These are phyloP conservation scores for Juglanconis sp. DNA, from an alignment of 2,329 filamentous ascomycete species.

Conservation along the genomic window DNA sequence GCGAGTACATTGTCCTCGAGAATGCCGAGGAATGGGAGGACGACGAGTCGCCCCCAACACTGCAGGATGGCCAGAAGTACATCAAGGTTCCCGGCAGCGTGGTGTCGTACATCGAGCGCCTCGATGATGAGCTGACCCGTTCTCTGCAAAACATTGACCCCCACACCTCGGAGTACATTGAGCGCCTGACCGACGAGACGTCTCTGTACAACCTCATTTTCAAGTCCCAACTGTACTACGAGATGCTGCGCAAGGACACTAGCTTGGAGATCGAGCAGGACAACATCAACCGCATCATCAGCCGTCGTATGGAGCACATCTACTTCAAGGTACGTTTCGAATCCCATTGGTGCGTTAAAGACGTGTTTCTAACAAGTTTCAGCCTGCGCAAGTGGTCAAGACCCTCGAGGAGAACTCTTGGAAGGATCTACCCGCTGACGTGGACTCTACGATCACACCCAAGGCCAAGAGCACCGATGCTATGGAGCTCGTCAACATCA, in stretches of 20 bases:
- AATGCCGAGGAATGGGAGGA: slow-evolving; percentile 98
- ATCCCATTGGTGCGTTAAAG: neutral
- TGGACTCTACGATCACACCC: slow-evolving; percentile 79
- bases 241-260: slow-evolving; percentile 68
- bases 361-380: slow-evolving; percentile 22
- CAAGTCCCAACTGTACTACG: slow-evolving; percentile 83
- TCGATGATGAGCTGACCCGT: slow-evolving; percentile 94
- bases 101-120: slow-evolving; percentile 88
- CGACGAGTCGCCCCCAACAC: slow-evolving; percentile 84
- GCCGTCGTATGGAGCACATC: slow-evolving; percentile 91
- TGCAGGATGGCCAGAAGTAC: slow-evolving; percentile 71
- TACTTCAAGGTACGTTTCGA: slow-evolving; percentile 82
- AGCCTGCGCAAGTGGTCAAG: slow-evolving; percentile 85
- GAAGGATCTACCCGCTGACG: slow-evolving; percentile 68
- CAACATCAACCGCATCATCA: slow-evolving; percentile 85
- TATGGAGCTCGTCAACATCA: slow-evolving; percentile 71
- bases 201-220: slow-evolving; percentile 90
- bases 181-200: slow-evolving; percentile 87
- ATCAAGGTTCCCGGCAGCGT: slow-evolving; percentile 92
- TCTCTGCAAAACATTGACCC: slow-evolving; percentile 98
- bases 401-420: slow-evolving; percentile 94
- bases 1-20: slow-evolving; percentile 82
- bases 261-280: slow-evolving; percentile 77
- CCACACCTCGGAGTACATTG: slow-evolving; percentile 97
- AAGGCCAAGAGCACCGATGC: slow-evolving; percentile 67